Percentiles rank a stretch among this genome's conserved stretches.
Conservation (phyloP, 2,329 filamentous ascomycete genomes). For the Pseudopithomyces maydicus region DNA sequence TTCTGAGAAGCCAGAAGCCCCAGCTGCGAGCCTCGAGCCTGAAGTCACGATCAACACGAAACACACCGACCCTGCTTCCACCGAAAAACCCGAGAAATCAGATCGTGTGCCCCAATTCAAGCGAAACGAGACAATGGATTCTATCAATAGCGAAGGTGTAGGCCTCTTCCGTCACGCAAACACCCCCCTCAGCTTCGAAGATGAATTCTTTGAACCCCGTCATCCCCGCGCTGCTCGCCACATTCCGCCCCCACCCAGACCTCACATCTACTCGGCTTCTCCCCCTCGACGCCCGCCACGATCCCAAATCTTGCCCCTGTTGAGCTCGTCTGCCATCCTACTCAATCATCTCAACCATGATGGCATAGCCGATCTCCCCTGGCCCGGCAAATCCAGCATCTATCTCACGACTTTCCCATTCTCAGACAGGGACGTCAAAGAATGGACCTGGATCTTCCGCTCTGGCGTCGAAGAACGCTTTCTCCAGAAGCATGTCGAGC, state of each 20-base stretch:
- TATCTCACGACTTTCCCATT: constrained; percentile 33
- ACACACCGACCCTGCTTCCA: constrained; percentile 8
- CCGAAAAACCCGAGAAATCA: constrained; percentile 5
- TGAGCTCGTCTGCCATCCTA: constrained; percentile 21
- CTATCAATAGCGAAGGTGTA: constrained; percentile 7
- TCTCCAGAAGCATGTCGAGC: constrained; percentile 9
- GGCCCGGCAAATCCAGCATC: constrained; percentile 18
- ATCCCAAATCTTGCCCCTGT: neutral
- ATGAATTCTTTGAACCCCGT: constrained; percentile 9
- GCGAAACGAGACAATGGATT: neutral
- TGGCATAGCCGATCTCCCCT: constrained; percentile 23
- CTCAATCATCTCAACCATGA: constrained; percentile 24
- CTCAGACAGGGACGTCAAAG: constrained; percentile 28
- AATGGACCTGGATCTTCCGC: constrained; percentile 28
- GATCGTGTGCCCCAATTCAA: constrained; percentile 12
- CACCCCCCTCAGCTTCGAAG: neutral
- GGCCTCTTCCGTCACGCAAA: neutral
- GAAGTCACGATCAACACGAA: constrained; percentile 18
- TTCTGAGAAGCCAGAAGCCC: neutral
- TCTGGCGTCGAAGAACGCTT: constrained; percentile 21
- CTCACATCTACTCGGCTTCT: constrained; percentile 11
- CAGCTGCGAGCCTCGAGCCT: constrained; percentile 6
- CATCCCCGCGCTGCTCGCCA: constrained; percentile 13
- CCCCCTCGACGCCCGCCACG: neutral
- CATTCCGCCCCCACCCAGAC: constrained; percentile 7